A percentile compares a stretch with the other conserved stretches of the same genome.
These are phyloP conservation scores for Lasiosphaeria ovina DNA, from an alignment of 495 filamentous ascomycete species.

Conservation along the genomic window DNA sequence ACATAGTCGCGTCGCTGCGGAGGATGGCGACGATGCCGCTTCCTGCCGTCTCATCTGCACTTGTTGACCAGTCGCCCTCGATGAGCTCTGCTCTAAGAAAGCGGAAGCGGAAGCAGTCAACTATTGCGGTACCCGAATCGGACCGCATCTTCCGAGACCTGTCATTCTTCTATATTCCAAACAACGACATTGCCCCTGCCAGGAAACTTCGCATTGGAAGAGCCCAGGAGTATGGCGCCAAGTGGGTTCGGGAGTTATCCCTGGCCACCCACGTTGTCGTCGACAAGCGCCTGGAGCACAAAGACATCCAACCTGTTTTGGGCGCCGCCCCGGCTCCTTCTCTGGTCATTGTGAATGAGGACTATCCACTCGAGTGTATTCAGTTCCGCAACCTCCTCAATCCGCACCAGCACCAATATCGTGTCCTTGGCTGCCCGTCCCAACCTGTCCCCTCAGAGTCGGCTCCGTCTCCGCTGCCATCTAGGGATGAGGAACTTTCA, in stretches of 20 bases:
- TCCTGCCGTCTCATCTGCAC: not conserved
- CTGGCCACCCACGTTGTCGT: conserved; percentile 73
- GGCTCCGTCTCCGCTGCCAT: conserved; percentile 26
- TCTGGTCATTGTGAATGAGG: conserved; percentile 62
- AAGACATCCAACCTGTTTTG: conserved; percentile 62
- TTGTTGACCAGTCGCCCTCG: conserved; percentile 24
- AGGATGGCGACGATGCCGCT: conserved; percentile 27
- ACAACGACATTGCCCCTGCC: conserved; percentile 65
- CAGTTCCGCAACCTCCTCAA: conserved; percentile 57
- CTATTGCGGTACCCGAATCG: conserved; percentile 51
- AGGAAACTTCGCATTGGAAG: conserved; percentile 70
- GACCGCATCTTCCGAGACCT: conserved; percentile 65
- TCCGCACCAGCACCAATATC: conserved; percentile 58
- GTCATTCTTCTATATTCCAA: conserved; percentile 77
- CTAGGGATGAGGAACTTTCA: conserved; percentile 23
- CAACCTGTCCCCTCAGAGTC: not conserved
- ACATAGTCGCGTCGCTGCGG: conserved; percentile 13
- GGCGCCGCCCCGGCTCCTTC: conserved; percentile 52
- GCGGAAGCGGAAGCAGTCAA: conserved; percentile 44
- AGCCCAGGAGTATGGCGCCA: conserved; percentile 72
- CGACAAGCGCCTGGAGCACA: conserved; percentile 65
- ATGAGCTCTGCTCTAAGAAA: conserved; percentile 38
- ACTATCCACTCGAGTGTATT: conserved; percentile 78
- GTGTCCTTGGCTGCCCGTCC: conserved; percentile 43
- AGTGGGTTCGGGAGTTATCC: conserved; percentile 35